Percentiles rank a stretch among this genome's conserved stretches.
Evolutionary conservation across 2,329 filamentous ascomycete species (phyloP).

Genomic region (Diaporthe ampelina): DNA sequence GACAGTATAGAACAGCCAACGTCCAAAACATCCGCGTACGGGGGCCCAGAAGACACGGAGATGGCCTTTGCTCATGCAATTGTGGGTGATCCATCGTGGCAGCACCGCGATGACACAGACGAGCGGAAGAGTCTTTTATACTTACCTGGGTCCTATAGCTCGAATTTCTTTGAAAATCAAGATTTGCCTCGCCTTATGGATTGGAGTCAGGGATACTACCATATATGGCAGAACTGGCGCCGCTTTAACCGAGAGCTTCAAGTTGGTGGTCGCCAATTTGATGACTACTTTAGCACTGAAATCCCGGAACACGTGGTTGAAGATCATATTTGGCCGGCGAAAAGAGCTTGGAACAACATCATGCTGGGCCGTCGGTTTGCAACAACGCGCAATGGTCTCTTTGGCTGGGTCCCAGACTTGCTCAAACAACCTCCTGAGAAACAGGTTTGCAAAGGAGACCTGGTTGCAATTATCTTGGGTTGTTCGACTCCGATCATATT

Average conservation of each 20-base stretch:
- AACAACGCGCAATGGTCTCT: not conserved
- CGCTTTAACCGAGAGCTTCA: not conserved
- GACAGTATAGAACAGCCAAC: not conserved
- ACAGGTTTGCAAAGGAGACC: not conserved
- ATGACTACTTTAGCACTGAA: not conserved
- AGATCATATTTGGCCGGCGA: not conserved
- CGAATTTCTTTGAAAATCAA: not conserved
- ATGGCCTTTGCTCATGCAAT: not conserved
- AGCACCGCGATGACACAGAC: not conserved
- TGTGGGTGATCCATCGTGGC: not conserved
- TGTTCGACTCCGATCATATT: not conserved
- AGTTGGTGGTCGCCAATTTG: not conserved
- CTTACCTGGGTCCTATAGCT: not conserved
- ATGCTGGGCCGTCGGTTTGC: not conserved
- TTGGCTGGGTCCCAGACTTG: not conserved
- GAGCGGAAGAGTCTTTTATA: not conserved
- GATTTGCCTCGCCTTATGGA: not conserved
- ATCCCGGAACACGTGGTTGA: not conserved
- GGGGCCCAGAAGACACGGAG: not conserved
- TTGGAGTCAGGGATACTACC: not conserved
- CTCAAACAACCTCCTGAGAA: not conserved
- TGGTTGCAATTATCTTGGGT: not conserved
- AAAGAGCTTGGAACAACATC: not conserved
- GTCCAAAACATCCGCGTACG: not conserved
- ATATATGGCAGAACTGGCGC: not conserved